Base-by-base conservation (phyloP, 176 grass and related monocot genomes). In the Ananas comosus region DNA sequence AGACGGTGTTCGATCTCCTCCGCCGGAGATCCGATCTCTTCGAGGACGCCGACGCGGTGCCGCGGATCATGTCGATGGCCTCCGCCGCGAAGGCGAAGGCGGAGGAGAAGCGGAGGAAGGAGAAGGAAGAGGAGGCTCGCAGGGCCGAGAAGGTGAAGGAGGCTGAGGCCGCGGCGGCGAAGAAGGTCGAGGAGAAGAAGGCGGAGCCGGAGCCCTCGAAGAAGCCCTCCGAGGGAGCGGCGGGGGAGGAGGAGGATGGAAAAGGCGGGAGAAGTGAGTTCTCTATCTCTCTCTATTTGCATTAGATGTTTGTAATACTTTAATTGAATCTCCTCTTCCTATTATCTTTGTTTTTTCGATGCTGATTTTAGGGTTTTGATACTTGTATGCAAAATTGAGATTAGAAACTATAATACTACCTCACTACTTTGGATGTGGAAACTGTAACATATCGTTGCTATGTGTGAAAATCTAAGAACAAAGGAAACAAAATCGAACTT, bases 1-100 rank as follows among this genome's bases (percentile, higher is more conserved):
- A 91, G 33, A 72, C 82, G 50, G 85, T 81, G 65, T 83, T 99
- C 80, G 85, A 93, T 70, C 71, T 93, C 33, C 88, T 71, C 28
- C 75, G 85, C 63, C 73, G 73, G 6, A 73, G 29, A 9, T 72
- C 90, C 63, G 95, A 86, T 64, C 68, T 99, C 42, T 94, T 99
- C 78, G 78, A 74, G 29, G 87, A 88, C 22, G 72, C 84, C 0
- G 65, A 77, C 0, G 80, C 82, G 12, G 85, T 99, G 29, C 53
- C 70, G 66, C 88, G 82, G 80, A 42, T 94, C 71, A 83, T 78
- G 13, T 29, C 80, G 47, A 65, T 88, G 67, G 95, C 72, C 16
- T 65, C 82, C 50, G 84, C 82, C 1, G 80, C 80, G 18, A 91
- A 84, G 82, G 90, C 80, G 17, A 70, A 88, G 85, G 84, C 80